Conservation (phyloP, 371 early-diverging fungal species). For the Capillidium heterosporum region DNA sequence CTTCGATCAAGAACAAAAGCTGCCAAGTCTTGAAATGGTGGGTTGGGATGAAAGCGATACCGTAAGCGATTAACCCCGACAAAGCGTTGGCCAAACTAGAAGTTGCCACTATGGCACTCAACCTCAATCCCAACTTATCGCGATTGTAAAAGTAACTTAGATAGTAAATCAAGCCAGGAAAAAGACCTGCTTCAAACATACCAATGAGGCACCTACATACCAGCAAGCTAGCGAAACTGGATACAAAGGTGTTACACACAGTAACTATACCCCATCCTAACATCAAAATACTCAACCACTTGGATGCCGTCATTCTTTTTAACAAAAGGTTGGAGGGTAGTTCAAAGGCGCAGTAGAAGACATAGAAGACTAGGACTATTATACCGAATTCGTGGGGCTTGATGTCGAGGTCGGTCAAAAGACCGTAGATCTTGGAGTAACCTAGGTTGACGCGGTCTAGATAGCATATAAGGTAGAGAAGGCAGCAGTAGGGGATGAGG, state of each 20-base stretch:
- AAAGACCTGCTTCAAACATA: no score
- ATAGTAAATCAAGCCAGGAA: no score
- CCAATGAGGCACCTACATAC: not conserved
- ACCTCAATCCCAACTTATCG: not conserved
- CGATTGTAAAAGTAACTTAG: no score
- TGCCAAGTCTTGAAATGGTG: not conserved
- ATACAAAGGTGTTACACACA: not conserved
- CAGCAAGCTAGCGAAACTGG: not conserved
- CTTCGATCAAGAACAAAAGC: not conserved
- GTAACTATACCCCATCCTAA: not conserved
- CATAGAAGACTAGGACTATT: no score
- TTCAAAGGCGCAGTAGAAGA: no score
- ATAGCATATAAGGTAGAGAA: no score
- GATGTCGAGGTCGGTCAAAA: no score
- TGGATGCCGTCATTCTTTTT: not conserved
- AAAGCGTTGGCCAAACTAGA: not conserved
- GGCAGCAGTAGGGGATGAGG: no score
- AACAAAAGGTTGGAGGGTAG: not conserved
- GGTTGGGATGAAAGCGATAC: not conserved
- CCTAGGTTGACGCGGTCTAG: no score
- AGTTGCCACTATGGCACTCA: not conserved
- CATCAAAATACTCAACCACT: not conserved
- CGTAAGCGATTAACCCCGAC: not conserved
- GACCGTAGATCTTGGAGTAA: no score
- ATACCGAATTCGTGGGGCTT: no score